phyloP scores from a whole-genome alignment of 192 early-diverging fungal genomes.

The Coemansia furcata region DNA sequence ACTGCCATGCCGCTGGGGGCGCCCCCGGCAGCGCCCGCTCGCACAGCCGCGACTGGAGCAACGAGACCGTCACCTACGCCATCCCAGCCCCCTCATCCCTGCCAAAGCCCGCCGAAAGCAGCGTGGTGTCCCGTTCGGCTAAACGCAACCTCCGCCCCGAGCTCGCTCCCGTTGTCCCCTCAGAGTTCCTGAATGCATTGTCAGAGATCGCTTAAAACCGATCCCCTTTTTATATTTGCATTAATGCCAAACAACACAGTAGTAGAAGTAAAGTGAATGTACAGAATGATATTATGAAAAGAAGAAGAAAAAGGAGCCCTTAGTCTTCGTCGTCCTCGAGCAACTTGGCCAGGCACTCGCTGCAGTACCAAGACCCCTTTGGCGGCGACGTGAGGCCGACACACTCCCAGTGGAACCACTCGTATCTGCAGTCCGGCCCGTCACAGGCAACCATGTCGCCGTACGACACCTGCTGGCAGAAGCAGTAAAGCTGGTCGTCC shows the following conservation, averaged over 20 bases:
- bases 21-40: conserved; percentile 1
- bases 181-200: conserved; percentile 40
- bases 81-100: not conserved
- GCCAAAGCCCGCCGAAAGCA: not conserved
- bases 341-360: conserved; percentile 46
- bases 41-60: conserved; percentile 46
- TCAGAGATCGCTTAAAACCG: conserved; percentile 15
- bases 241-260: not conserved
- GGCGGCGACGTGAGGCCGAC: conserved; percentile 55
- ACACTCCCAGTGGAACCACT: conserved; percentile 63
- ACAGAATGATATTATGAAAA: conserved; percentile 1
- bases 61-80: conserved; percentile 34
- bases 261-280: not conserved
- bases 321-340: conserved; percentile 37
- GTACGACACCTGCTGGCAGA: conserved; percentile 55
- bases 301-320: not conserved
- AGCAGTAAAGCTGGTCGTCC: conserved; percentile 56
- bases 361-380: conserved; percentile 58
- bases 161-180: conserved; percentile 44
- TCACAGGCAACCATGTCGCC: conserved; percentile 61
- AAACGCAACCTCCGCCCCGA: conserved; percentile 6
- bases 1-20: too few relatives aligned
- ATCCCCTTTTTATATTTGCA: not conserved
- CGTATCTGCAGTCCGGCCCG: conserved; percentile 43
- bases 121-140: not conserved